A percentile compares a stretch with the other conserved stretches of the same genome.
These are phyloP conservation scores for Metschnikowia gelsemii DNA, from an alignment of 805 yeast species.

Conservation along the genomic window DNA sequence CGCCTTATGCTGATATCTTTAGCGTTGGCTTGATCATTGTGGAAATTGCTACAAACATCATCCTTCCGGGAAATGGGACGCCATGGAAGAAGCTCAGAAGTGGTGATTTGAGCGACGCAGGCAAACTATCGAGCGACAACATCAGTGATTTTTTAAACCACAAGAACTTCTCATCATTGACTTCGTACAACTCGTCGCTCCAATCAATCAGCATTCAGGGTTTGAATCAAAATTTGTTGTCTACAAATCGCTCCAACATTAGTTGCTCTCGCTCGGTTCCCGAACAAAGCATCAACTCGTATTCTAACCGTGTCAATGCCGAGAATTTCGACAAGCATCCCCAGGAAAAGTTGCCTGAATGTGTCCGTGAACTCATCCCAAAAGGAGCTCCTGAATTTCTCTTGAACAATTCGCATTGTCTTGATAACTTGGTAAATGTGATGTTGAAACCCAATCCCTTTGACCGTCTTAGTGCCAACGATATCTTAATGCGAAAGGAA, in stretches of 20 bases:
- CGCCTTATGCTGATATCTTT: slow-evolving; percentile 91
- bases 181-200: slow-evolving; percentile 31
- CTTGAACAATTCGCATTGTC: slow-evolving; percentile 49
- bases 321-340: slow-evolving; percentile 1
- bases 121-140: slow-evolving; percentile 61
- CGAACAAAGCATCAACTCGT: slow-evolving; percentile 8
- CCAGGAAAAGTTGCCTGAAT: slow-evolving; percentile 4
- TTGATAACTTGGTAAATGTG: slow-evolving; percentile 80
- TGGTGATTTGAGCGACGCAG: slow-evolving; percentile 95
- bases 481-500: slow-evolving; percentile 69
- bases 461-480: slow-evolving; percentile 75
- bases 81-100: slow-evolving; percentile 95
- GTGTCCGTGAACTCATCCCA: slow-evolving; percentile 50
- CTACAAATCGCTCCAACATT: slow-evolving; percentile 5
- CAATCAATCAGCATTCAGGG: slow-evolving; percentile 19
- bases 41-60: slow-evolving; percentile 93
- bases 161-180: slow-evolving; percentile 34
- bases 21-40: slow-evolving; percentile 91
- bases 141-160: slow-evolving; percentile 43
- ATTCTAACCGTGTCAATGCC: slow-evolving; percentile 1
- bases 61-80: slow-evolving; percentile 91
- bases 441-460: slow-evolving; percentile 86
- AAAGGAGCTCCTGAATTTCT: slow-evolving; percentile 86
- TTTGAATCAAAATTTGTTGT: slow-evolving; percentile 11
- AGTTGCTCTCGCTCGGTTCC: slow-evolving; percentile 14